These are phyloP conservation scores for Pseudocercospora musae DNA, from an alignment of 2,329 filamentous ascomycete genomes.

Conservation along the genomic window DNA sequence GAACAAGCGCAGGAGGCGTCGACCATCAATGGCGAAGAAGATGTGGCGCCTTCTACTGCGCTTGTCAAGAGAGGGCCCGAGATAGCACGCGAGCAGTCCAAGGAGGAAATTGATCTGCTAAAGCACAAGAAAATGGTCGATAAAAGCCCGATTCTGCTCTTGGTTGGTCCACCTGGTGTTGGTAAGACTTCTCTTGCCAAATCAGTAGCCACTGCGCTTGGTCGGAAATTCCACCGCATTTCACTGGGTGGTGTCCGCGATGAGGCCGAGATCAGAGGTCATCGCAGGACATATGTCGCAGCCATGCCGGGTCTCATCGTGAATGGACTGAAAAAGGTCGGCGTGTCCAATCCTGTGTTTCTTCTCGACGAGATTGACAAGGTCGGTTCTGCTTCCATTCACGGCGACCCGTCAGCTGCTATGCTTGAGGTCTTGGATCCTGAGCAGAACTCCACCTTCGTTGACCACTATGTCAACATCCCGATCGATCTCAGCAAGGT, in stretches of 20 bases:
- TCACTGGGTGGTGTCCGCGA: constrained; percentile 93
- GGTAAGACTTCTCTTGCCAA: constrained; percentile 95
- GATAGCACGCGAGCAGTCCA: constrained; percentile 41
- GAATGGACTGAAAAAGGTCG: constrained; percentile 89
- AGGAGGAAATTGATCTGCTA: constrained; percentile 68
- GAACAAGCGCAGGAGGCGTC: constrained; percentile 39
- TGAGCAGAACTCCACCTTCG: constrained; percentile 93
- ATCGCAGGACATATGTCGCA: constrained; percentile 92
- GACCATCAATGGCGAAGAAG: constrained; percentile 55
- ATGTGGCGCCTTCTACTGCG: constrained; percentile 45
- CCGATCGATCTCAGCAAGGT: constrained; percentile 95
- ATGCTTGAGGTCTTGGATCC: constrained; percentile 98
- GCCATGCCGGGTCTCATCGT: constrained; percentile 98
- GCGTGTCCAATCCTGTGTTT: constrained; percentile 92
- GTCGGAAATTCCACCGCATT: constrained; percentile 94
- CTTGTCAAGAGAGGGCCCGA: constrained; percentile 26
- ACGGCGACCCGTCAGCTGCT: constrained; percentile 92
- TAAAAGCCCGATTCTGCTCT: constrained; percentile 90
- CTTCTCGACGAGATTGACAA: constrained; percentile 98
- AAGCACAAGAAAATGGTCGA: constrained; percentile 83
- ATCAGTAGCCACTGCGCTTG: constrained; percentile 86
- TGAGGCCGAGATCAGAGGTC: constrained; percentile 93
- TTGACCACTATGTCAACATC: constrained; percentile 93
- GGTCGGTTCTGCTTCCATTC: constrained; percentile 82
- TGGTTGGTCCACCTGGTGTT: constrained; percentile 89